These are phyloP conservation scores for Neurospora sp. DNA, from an alignment of 2,329 filamentous ascomycete genomes.

Conservation along the genomic window DNA sequence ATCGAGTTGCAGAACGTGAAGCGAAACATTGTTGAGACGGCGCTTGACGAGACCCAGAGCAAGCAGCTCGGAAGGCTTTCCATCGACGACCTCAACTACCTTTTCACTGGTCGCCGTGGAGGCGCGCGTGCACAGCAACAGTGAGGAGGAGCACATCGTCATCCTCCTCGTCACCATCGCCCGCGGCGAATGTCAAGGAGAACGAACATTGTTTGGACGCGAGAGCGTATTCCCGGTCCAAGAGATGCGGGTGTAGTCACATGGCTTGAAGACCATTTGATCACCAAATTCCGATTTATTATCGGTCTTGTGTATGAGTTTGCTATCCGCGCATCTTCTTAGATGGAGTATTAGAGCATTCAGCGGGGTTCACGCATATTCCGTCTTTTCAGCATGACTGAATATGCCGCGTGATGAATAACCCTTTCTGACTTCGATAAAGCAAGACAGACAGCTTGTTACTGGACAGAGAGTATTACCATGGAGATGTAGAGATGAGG, in stretches of 20 bases:
- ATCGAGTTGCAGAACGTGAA: constrained; percentile 70
- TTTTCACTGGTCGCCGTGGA: constrained; percentile 32
- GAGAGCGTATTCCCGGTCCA: background rate
- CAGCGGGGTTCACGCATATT: background rate
- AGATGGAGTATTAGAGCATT: background rate
- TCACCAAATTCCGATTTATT: background rate
- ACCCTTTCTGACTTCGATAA: background rate
- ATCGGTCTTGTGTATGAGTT: background rate
- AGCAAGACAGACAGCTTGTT: background rate
- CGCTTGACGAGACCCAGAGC: constrained; percentile 66
- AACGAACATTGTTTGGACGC: background rate
- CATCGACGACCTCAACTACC: constrained; percentile 55
- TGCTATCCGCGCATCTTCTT: background rate
- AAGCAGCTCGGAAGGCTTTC: constrained; percentile 58
- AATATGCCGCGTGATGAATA: background rate
- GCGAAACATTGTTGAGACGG: constrained; percentile 64
- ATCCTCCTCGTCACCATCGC: background rate
- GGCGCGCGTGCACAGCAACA: background rate
- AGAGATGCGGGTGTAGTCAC: background rate
- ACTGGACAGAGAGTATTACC: background rate
- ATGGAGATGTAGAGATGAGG: background rate
- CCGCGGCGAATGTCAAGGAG: background rate
- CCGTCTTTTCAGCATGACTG: background rate
- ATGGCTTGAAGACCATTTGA: background rate
- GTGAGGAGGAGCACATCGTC: background rate